Percentiles rank a stretch among this genome's conserved stretches.
Conservation (phyloP, 768 basidiomycete genomes). For the Gymnopilus junonius region DNA sequence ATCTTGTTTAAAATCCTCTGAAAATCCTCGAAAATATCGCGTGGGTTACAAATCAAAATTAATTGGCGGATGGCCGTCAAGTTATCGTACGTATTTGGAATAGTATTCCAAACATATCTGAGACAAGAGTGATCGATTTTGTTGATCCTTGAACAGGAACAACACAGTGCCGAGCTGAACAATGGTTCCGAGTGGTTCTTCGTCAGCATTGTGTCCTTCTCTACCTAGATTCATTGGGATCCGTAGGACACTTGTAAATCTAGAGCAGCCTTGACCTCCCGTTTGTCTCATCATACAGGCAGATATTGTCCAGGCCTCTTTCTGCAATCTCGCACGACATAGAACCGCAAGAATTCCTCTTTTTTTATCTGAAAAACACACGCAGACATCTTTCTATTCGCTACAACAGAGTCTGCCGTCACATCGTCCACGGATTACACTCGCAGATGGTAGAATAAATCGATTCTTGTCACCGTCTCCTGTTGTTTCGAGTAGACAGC, state of each 20-base stretch:
- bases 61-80: no score
- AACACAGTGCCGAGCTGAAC: no score
- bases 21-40: no score
- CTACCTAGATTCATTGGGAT: no score
- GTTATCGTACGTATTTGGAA: no score
- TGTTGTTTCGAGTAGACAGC: not conserved
- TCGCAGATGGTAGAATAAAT: not conserved
- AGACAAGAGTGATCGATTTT: no score
- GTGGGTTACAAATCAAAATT: no score
- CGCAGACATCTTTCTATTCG: not conserved
- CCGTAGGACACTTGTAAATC: no score
- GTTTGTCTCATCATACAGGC: not conserved
- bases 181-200: no score
- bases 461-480: not conserved
- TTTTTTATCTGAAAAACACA: not conserved
- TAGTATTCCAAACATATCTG: no score
- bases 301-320: not conserved
- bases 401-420: not conserved
- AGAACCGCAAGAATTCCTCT: not conserved
- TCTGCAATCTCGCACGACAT: not conserved
- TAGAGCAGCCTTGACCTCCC: not conserved
- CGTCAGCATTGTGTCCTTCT: no score
- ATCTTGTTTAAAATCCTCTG: not conserved
- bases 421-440: not conserved
- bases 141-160: no score